A percentile compares a stretch with the other conserved stretches of the same genome.
Conservation (phyloP, 805 yeast species). For the Saccharomyces kudriavzevii region DNA sequence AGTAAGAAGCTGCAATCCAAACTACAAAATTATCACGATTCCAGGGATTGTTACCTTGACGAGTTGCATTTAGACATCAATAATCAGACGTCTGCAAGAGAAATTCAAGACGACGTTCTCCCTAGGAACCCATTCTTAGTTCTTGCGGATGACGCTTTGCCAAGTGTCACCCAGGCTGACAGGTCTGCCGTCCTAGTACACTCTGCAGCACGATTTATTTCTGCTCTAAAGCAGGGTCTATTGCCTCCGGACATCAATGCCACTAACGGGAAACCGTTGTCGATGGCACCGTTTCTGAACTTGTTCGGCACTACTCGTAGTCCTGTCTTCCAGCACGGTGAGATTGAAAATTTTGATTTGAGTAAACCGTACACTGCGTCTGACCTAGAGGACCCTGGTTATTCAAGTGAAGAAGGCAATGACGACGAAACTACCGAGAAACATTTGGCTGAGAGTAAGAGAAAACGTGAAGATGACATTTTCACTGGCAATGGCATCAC, state of each 20-base stretch:
- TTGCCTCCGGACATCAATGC: constrained; percentile 54
- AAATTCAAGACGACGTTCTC: constrained; percentile 53
- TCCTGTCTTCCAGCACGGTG: constrained; percentile 33
- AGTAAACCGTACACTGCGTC: constrained; percentile 39
- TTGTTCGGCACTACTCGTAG: constrained; percentile 62
- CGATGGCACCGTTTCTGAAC: constrained; percentile 62
- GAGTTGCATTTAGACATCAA: constrained; percentile 36
- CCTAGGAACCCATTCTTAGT: constrained; percentile 75
- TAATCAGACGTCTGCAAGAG: constrained; percentile 46
- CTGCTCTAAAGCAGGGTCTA: constrained; percentile 46
- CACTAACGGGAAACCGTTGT: constrained; percentile 41
- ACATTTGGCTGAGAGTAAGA: constrained; percentile 4
- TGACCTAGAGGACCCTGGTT: constrained; percentile 35
- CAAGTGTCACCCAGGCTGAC: constrained; percentile 54
- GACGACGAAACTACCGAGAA: background rate
- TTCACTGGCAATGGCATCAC: constrained; percentile 49
- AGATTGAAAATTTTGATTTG: constrained; percentile 30
- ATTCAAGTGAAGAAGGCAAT: constrained; percentile 12
- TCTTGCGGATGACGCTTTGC: constrained; percentile 65
- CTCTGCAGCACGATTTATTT: constrained; percentile 58
- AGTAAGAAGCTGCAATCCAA: constrained; percentile 47
- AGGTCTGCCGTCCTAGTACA: constrained; percentile 60
- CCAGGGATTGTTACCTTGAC: constrained; percentile 47
- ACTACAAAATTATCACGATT: constrained; percentile 37
- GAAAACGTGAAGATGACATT: constrained; percentile 8